Evolutionary conservation across 2,329 filamentous ascomycete genomes (phyloP).

Genomic region (Sporothrix sp.): DNA sequence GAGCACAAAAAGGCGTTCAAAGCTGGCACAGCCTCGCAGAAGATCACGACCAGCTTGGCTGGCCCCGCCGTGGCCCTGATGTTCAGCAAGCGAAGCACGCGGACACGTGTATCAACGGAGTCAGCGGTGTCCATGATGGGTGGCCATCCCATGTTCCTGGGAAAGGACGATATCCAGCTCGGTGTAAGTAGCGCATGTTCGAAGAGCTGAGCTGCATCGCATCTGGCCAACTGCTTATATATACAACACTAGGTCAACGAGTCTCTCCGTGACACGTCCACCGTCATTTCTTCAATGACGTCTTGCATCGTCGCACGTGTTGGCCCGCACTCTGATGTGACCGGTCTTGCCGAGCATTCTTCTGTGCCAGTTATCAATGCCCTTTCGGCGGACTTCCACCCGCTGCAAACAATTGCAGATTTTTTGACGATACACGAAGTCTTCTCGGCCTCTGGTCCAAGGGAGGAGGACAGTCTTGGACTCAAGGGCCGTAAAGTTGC

Average conservation of each 20-base stretch:
- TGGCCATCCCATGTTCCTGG: constrained; percentile 92
- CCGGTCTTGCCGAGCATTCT: constrained; percentile 59
- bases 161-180: constrained; percentile 91
- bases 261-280: constrained; percentile 81
- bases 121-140: constrained; percentile 80
- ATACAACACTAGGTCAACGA: constrained; percentile 61
- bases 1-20: constrained; percentile 70
- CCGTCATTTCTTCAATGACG: constrained; percentile 90
- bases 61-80: constrained; percentile 87
- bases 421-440: constrained; percentile 81
- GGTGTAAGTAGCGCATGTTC: constrained; percentile 56
- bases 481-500: constrained; percentile 81
- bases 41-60: constrained; percentile 52
- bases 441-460: constrained; percentile 42
- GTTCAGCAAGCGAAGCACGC: constrained; percentile 92
- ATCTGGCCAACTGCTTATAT: not conserved
- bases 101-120: constrained; percentile 89
- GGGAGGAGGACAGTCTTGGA: constrained; percentile 41
- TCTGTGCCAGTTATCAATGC: constrained; percentile 78
- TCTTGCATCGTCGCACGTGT: constrained; percentile 75
- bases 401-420: constrained; percentile 88
- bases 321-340: constrained; percentile 65
- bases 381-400: constrained; percentile 84
- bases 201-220: too few relatives aligned
- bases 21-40: constrained; percentile 37